phyloP scores from a whole-genome alignment of 345 rosid genomes.

The Eucalyptus polyanthemos region DNA sequence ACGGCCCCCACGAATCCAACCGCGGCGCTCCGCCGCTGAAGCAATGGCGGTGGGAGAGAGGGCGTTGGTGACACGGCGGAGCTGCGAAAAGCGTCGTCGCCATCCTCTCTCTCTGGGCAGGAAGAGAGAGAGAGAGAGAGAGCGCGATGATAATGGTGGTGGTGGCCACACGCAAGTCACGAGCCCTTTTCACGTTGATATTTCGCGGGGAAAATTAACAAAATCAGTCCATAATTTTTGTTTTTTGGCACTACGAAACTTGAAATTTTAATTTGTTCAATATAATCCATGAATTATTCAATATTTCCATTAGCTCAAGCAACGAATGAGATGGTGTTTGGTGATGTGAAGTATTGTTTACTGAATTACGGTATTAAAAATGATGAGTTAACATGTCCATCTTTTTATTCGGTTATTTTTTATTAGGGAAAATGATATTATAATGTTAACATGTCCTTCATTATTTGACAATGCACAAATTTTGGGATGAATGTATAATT shows the following conservation, averaged over 20 bases:
- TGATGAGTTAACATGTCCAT: accelerated
- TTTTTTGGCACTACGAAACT: accelerated
- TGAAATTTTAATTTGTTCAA: background rate
- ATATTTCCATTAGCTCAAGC: background rate
- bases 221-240: background rate
- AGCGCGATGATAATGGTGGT: background rate
- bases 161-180: background rate
- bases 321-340: background rate
- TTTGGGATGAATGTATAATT: background rate
- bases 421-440: background rate
- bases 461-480: background rate
- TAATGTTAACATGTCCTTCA: background rate
- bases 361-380: background rate
- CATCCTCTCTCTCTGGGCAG: background rate
- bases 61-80: background rate
- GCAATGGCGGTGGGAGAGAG: background rate
- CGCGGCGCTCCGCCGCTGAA: background rate
- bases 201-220: background rate
- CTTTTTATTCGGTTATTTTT: background rate
- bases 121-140: background rate
- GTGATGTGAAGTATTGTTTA: background rate
- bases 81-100: background rate
- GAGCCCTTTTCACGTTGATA: background rate
- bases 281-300: accelerated
- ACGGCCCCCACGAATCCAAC: slow-evolving; percentile 1